phyloP scores from a whole-genome alignment of 2,329 filamentous ascomycete genomes.

The Phialocephala sp. region DNA sequence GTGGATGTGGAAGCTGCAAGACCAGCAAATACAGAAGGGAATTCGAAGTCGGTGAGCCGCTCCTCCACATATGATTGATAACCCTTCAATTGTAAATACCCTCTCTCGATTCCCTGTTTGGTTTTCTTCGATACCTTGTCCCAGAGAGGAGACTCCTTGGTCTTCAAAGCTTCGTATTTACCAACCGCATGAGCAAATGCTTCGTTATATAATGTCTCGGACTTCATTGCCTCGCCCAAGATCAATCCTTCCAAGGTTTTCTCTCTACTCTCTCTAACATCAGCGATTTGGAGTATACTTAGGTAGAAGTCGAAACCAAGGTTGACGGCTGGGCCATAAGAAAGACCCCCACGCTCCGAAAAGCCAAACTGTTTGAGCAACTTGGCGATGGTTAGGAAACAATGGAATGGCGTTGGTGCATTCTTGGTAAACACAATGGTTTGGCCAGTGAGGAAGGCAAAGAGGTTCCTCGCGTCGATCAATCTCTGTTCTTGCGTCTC shows the following conservation, averaged over 20 bases:
- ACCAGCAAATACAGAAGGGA: constrained; percentile 87
- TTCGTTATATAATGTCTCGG: constrained; percentile 82
- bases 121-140: constrained; percentile 73
- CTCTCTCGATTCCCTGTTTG: constrained; percentile 79
- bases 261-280: constrained; percentile 81
- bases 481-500: constrained; percentile 59
- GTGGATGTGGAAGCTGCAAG: constrained; percentile 83
- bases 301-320: constrained; percentile 76
- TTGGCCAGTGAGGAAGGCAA: constrained; percentile 68
- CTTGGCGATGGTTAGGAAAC: constrained; percentile 59
- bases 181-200: constrained; percentile 91
- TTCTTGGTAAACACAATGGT: constrained; percentile 64
- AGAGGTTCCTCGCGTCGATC: constrained; percentile 66
- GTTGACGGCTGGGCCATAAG: constrained; percentile 64
- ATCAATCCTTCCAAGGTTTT: constrained; percentile 89
- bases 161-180: constrained; percentile 76
- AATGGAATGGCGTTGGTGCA: constrained; percentile 58
- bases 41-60: constrained; percentile 87
- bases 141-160: constrained; percentile 71
- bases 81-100: constrained; percentile 78
- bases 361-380: constrained; percentile 64
- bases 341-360: constrained; percentile 59
- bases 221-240: constrained; percentile 87
- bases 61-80: constrained; percentile 72
- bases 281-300: constrained; percentile 71